Percentiles rank a stretch among this genome's conserved stretches.
Evolutionary conservation across 192 early-diverging fungal genomes (phyloP).

Genomic region (Pecoramyces ruminantium): DNA sequence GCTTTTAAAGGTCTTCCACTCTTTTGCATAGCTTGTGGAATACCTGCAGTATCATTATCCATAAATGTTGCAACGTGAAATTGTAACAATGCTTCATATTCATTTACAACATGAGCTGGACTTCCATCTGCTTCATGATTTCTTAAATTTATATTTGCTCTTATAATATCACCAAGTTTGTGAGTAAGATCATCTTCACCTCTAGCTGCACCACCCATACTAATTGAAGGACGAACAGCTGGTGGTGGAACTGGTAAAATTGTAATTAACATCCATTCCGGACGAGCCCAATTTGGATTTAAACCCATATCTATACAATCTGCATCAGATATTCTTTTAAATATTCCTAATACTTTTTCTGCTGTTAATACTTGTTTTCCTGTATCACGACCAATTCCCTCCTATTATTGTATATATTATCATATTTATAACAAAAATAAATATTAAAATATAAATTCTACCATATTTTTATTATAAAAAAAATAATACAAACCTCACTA

Average conservation of each 20-base stretch:
- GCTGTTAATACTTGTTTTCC: conserved; percentile 52
- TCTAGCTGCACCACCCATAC: conserved; percentile 41
- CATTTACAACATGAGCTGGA: conserved; percentile 70
- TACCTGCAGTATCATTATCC: conserved; percentile 89
- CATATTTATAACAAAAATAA: conserved; percentile 10
- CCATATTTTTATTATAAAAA: too few relatives aligned
- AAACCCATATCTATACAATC: conserved; percentile 77
- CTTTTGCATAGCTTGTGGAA: conserved; percentile 80
- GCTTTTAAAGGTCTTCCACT: conserved; percentile 89
- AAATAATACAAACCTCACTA: background rate
- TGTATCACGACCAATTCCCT: background rate
- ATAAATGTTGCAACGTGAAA: conserved; percentile 94
- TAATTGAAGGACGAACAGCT: conserved; percentile 88
- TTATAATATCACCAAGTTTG: conserved; percentile 82
- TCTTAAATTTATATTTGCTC: conserved; percentile 72
- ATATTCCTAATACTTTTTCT: conserved; percentile 57
- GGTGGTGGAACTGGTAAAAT: conserved; percentile 90
- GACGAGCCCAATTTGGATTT: conserved; percentile 74
- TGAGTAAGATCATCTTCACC: conserved; percentile 96
- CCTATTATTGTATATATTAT: background rate
- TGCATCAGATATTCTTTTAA: conserved; percentile 71
- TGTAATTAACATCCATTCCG: conserved; percentile 96
- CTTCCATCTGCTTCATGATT: conserved; percentile 70
- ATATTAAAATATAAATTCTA: background rate
- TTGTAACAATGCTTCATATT: conserved; percentile 76